Evolutionary conservation across 140 eudicot species (phyloP).

Genomic region (Flaveria floridana): DNA sequence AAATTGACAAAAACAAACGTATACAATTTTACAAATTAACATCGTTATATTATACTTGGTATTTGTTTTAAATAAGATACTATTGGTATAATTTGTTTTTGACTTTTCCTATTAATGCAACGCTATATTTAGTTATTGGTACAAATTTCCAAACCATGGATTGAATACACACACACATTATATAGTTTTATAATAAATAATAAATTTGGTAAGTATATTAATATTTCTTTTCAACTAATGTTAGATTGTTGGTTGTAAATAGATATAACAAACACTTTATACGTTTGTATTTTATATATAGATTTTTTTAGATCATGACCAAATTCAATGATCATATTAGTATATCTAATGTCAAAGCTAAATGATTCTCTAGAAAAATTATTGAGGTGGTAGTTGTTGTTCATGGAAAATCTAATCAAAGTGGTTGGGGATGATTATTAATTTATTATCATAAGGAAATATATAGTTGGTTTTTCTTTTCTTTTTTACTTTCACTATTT

Average conservation of each 20-base stretch:
- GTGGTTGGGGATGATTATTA: constrained; percentile 27
- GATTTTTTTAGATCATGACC: neutral
- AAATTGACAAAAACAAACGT: too few relatives aligned
- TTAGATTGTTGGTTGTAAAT: neutral
- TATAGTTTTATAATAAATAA: neutral
- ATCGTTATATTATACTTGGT: too few relatives aligned
- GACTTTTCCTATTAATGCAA: neutral
- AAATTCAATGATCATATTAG: neutral
- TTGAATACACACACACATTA: neutral
- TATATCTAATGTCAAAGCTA: neutral
- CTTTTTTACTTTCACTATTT: neutral
- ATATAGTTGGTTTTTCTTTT: neutral
- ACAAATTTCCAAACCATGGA: neutral
- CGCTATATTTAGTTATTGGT: neutral
- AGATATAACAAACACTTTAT: neutral
- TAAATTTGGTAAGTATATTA: neutral
- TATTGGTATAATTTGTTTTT: neutral
- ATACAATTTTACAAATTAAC: too few relatives aligned
- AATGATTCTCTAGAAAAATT: constrained; percentile 23
- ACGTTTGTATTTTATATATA: too few relatives aligned
- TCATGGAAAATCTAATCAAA: constrained; percentile 24
- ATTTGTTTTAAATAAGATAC: neutral
- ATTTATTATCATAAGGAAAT: neutral
- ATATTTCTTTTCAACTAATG: neutral
- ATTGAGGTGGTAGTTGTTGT: constrained; percentile 24